These are phyloP conservation scores for Teratosphaeria destructans DNA, from an alignment of 2,329 filamentous ascomycete species.

Conservation along the genomic window DNA sequence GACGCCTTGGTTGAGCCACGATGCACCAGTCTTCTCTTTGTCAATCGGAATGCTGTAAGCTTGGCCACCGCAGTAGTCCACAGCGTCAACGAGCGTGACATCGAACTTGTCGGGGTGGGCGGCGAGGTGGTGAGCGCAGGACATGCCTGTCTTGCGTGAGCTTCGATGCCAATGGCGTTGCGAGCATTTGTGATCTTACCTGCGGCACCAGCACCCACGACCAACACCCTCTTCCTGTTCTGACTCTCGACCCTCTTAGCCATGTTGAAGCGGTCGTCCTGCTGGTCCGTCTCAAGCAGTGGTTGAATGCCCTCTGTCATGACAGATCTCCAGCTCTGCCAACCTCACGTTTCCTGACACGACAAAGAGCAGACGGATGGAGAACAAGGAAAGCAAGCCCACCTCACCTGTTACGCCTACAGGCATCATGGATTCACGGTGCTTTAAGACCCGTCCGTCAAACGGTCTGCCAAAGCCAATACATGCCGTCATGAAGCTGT, in stretches of 20 bases:
- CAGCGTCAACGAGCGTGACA: conserved; percentile 52
- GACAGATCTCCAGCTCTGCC: neutral
- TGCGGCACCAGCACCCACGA: conserved; percentile 54
- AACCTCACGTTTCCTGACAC: neutral
- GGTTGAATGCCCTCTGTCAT: conserved; percentile 18
- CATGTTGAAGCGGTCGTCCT: conserved; percentile 28
- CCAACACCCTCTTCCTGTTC: conserved; percentile 42
- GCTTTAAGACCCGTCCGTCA: neutral
- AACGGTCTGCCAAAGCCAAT: neutral
- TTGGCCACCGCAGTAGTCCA: conserved; percentile 50
- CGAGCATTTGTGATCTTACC: conserved; percentile 30
- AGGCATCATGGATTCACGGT: neutral
- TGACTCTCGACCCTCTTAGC: conserved; percentile 25
- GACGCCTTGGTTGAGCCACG: conserved; percentile 53
- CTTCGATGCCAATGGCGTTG: neutral
- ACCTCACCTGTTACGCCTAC: neutral
- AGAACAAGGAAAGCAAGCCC: neutral
- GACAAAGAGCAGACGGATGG: neutral
- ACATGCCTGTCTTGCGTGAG: conserved; percentile 36
- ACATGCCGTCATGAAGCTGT: neutral
- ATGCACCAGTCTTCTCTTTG: conserved; percentile 45
- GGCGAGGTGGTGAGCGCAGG: conserved; percentile 56
- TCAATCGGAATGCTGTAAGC: conserved; percentile 49
- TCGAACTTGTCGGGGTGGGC: conserved; percentile 56
- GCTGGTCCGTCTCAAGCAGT: conserved; percentile 18